phyloP scores from a whole-genome alignment of 2,329 filamentous ascomycete species.

The Calonectria fujianensis region DNA sequence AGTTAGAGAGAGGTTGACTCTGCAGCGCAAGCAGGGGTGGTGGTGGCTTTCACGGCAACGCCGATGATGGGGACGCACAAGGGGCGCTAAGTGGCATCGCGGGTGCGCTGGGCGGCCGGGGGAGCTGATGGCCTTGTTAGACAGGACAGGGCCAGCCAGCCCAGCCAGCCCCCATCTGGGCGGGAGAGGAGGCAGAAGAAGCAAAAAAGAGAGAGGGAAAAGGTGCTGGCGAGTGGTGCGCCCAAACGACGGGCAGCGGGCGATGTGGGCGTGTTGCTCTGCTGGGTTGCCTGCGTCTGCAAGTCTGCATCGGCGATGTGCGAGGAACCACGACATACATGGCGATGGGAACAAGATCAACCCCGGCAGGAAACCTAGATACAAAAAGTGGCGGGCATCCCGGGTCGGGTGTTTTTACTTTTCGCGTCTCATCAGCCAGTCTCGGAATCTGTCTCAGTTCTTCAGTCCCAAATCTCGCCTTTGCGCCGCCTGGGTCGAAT shows the following conservation, averaged over 20 bases:
- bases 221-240: neutral
- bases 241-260: conserved; percentile 17
- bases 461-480: neutral
- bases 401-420: conserved; percentile 28
- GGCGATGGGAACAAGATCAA: conserved; percentile 10
- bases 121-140: conserved; percentile 48
- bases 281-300: conserved; percentile 27
- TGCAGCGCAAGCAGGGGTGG: conserved; percentile 23
- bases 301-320: conserved; percentile 38
- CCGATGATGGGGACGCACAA: conserved; percentile 40
- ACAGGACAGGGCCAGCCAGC: conserved; percentile 19
- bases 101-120: conserved; percentile 50
- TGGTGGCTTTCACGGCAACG: conserved; percentile 41
- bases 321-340: conserved; percentile 25
- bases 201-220: neutral
- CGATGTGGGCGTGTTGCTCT: conserved; percentile 6
- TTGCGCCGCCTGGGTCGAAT: neutral
- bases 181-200: no score
- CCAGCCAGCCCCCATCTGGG: neutral
- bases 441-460: neutral
- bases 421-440: conserved; percentile 22
- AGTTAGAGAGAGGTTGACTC: conserved; percentile 11
- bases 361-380: conserved; percentile 18
- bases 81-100: conserved; percentile 35
- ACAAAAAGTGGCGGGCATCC: conserved; percentile 32